phyloP scores from a whole-genome alignment of 805 yeast species.

The Barnettozyma wickerhamii region DNA sequence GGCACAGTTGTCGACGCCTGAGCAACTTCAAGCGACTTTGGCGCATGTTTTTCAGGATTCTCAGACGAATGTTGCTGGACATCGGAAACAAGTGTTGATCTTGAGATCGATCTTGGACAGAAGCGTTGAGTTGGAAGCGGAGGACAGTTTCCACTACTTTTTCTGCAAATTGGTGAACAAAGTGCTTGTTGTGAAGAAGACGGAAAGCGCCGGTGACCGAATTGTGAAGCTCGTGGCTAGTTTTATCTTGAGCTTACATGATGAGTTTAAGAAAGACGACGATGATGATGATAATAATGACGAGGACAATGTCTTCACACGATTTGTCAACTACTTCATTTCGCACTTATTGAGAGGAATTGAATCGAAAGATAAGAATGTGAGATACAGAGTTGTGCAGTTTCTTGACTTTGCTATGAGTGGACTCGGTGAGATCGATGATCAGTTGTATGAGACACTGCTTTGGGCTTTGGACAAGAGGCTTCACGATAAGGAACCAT shows the following conservation, averaged over 20 bases:
- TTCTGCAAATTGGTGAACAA: conserved; percentile 63
- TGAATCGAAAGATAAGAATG: conserved; percentile 70
- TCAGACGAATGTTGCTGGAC: conserved; percentile 69
- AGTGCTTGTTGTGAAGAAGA: conserved; percentile 61
- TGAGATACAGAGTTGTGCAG: conserved; percentile 77
- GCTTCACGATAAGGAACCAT: conserved; percentile 68
- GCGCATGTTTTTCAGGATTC: conserved; percentile 77
- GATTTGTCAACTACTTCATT: conserved; percentile 57
- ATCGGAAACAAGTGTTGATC: conserved; percentile 65
- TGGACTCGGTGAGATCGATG: conserved; percentile 70
- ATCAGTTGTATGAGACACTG: conserved; percentile 60
- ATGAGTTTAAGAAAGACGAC: conserved; percentile 23
- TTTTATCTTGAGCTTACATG: conserved; percentile 46
- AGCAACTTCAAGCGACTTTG: conserved; percentile 42
- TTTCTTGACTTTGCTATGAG: conserved; percentile 67
- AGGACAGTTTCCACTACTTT: conserved; percentile 53
- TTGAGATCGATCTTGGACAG: conserved; percentile 54
- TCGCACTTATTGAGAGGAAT: conserved; percentile 73
- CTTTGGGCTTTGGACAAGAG: conserved; percentile 58
- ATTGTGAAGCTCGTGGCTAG: conserved; percentile 63
- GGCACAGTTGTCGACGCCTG: conserved; percentile 24
- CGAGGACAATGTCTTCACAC: conserved; percentile 35
- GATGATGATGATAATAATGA: conserved; percentile 27
- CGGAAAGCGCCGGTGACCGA: conserved; percentile 70
- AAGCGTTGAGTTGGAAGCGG: conserved; percentile 47